A percentile compares a stretch with the other conserved stretches of the same genome.
Conservation (phyloP, 371 early-diverging fungal genomes). For the Mortierella polycephala region DNA sequence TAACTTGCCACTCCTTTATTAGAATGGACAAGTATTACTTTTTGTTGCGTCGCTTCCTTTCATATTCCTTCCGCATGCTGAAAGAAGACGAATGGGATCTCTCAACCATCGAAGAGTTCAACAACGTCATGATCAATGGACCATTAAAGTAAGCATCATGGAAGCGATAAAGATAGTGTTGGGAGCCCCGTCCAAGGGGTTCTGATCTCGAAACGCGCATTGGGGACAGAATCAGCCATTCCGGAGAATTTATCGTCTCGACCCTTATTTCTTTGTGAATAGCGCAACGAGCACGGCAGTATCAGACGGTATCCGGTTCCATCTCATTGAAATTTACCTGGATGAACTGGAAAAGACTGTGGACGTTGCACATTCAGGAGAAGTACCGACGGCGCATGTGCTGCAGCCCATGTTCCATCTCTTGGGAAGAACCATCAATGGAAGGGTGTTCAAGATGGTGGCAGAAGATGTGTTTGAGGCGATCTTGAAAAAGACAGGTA, state of each 20-base stretch:
- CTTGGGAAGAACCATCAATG: slow-evolving; percentile 63
- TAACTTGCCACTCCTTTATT: neutral
- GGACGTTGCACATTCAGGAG: slow-evolving; percentile 57
- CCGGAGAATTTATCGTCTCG: neutral
- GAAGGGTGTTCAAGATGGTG: slow-evolving; percentile 63
- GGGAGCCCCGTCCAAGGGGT: no score
- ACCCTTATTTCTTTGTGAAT: neutral
- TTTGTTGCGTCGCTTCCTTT: slow-evolving; percentile 80
- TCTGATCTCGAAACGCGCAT: neutral
- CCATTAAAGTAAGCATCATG: slow-evolving; percentile 71
- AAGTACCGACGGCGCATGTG: slow-evolving; percentile 70
- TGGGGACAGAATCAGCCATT: no score
- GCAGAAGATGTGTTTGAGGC: slow-evolving; percentile 57
- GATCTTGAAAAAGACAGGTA: slow-evolving; percentile 47
- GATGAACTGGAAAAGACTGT: slow-evolving; percentile 81
- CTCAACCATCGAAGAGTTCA: slow-evolving; percentile 67
- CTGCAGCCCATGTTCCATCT: slow-evolving; percentile 74
- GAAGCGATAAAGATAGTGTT: no score
- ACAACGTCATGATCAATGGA: slow-evolving; percentile 70
- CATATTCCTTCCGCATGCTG: slow-evolving; percentile 74
- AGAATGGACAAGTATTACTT: slow-evolving; percentile 90
- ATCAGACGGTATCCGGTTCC: slow-evolving; percentile 84
- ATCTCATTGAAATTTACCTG: slow-evolving; percentile 82
- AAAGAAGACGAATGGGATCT: slow-evolving; percentile 73
- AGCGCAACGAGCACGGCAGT: slow-evolving; percentile 72